Evolutionary conservation across 345 rosid genomes (phyloP).

Genomic region (Citrus glauca): DNA sequence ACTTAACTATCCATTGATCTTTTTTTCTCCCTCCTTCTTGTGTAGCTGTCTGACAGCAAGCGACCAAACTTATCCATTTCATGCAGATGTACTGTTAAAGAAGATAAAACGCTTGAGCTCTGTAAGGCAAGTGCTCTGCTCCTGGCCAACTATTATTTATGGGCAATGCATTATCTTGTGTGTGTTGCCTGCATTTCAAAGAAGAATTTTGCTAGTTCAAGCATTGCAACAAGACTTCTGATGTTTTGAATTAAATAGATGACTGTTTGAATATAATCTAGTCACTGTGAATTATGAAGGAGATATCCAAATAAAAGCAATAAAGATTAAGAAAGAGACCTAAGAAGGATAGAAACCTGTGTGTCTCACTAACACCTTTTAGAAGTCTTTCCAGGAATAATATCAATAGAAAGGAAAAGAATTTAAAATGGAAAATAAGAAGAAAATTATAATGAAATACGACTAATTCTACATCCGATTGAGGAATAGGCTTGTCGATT

Average conservation of each 20-base stretch:
- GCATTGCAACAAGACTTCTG: background rate
- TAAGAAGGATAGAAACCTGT: background rate
- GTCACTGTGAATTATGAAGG: background rate
- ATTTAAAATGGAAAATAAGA: background rate
- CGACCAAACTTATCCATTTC: slow-evolving; percentile 12
- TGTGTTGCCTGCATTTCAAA: background rate
- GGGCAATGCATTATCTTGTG: background rate
- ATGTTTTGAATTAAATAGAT: background rate
- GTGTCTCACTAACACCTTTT: background rate
- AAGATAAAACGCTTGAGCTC: slow-evolving; percentile 25
- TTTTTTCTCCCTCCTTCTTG: background rate
- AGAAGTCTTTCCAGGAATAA: background rate
- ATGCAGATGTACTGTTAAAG: slow-evolving; percentile 35
- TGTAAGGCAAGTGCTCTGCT: slow-evolving; percentile 31
- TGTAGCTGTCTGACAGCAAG: slow-evolving; percentile 10
- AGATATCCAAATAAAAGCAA: background rate
- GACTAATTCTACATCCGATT: background rate
- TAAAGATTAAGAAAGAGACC: background rate
- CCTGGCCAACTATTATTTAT: background rate
- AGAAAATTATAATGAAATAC: background rate
- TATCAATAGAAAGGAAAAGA: background rate
- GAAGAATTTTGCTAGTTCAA: background rate
- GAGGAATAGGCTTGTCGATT: background rate
- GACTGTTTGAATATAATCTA: too few species aligned
- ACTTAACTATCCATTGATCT: background rate